Conservation (phyloP, 768 basidiomycete species). For the Russula sp. region DNA sequence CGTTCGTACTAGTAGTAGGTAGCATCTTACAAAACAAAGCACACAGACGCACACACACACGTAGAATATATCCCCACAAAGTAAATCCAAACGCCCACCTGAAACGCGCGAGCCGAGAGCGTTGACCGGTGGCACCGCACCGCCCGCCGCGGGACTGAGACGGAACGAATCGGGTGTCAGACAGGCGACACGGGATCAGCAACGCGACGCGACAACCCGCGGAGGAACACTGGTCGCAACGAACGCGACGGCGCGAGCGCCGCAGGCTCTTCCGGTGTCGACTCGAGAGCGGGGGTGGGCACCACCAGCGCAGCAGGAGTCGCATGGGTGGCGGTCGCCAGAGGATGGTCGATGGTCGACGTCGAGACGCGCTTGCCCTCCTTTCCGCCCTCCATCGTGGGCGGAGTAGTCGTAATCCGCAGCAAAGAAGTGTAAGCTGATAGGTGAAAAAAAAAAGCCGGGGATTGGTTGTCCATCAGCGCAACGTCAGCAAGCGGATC, state of each 20-base stretch:
- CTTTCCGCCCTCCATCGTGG: conserved; percentile 18
- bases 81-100: neutral
- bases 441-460: neutral
- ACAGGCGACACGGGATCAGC: conserved; percentile 10
- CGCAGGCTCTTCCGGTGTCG: conserved; percentile 8
- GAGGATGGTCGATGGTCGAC: conserved; percentile 21
- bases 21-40: too few species aligned
- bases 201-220: conserved; percentile 11
- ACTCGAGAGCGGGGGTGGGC: neutral
- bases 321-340: neutral
- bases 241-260: conserved; percentile 1
- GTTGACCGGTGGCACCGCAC: too few species aligned
- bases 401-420: conserved; percentile 35
- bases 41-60: too few species aligned
- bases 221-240: conserved; percentile 14
- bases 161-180: neutral
- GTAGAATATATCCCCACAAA: neutral
- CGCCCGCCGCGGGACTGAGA: too few species aligned
- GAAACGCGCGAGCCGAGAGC: neutral
- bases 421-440: conserved; percentile 43
- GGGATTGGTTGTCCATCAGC: neutral
- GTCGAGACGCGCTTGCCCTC: conserved; percentile 24
- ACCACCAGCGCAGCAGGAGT: neutral
- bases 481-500: neutral
- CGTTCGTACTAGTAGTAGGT: neutral